Base-by-base conservation (phyloP, 2,329 filamentous ascomycete genomes). In the Helotiales sp. region DNA sequence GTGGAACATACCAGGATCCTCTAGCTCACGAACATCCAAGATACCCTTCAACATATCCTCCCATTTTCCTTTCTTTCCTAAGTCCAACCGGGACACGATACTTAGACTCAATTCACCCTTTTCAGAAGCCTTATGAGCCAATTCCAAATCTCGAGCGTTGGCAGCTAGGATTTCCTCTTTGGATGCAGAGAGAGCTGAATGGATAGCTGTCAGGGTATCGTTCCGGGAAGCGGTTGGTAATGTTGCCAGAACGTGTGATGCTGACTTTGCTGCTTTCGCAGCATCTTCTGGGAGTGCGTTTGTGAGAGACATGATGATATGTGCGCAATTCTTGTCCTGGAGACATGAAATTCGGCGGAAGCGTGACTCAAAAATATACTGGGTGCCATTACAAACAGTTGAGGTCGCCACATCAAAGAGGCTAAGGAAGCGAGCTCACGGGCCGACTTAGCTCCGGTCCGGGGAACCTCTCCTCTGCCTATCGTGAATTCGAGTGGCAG, bases 41-140 rank as follows among this genome's bases (percentile, higher is more conserved):
- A 99, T 96, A 28, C 96, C 96, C 82, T 94, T 91, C 71, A 99
- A 85, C 96, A 99, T 98, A 77, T 98, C 96, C 76, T 97, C 94
- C 84, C 91, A 99, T 82, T 98, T 98, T 66, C 95, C 95, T 77
- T 89, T 87, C 78, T 92, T 91, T 58, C 88, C 89, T 58, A 99
- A 83, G 79, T 99, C 95, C 69, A 99, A 85, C 64, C 96, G 87
- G 75, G 96, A 96, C 34, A 97, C 87, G 26, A 98, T 85, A 76
- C 93, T 96, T 75, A 91, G 86, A 78, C 89, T 95, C 59, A 98
- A 82, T 57, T 88, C 83, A 47, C 95, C 95, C 75, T 89, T 87
- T 17, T 89, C 86, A 22, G 92, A 93, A 58, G 93, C 92, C 74
- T 87, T 84, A 47, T 85, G 87, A 2, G 96, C 96, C 54, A 86